These are phyloP conservation scores for Akanthomyces muscarius DNA, from an alignment of 2,329 filamentous ascomycete genomes.

Conservation along the genomic window DNA sequence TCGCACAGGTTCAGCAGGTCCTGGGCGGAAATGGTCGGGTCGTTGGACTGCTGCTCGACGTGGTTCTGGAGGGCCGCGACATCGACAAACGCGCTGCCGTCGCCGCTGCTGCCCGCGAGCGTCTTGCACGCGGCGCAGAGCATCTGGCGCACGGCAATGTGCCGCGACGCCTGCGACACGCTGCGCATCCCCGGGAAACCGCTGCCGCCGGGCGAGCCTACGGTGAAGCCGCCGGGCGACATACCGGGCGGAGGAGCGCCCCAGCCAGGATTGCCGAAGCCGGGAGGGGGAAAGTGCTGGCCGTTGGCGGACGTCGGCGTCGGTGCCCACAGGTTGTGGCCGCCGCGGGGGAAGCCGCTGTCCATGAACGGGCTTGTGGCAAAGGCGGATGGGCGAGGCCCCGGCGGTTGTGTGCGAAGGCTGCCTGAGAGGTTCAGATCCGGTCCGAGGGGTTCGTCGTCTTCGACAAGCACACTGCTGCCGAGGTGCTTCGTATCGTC, in stretches of 20 bases:
- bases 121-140: constrained; percentile 76
- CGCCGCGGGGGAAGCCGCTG: constrained; percentile 33
- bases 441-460: constrained; percentile 54
- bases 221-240: constrained; percentile 33
- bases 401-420: constrained; percentile 49
- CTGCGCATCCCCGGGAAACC: constrained; percentile 25
- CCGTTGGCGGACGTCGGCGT: constrained; percentile 26
- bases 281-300: constrained; percentile 43
- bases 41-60: constrained; percentile 53
- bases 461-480: constrained; percentile 81
- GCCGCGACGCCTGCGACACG: constrained; percentile 52
- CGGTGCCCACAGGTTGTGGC: constrained; percentile 41
- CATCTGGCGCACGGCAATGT: constrained; percentile 66
- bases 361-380: constrained; percentile 40
- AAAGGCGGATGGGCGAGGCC: constrained; percentile 40
- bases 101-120: constrained; percentile 38
- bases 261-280: constrained; percentile 41
- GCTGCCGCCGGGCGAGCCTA: constrained; percentile 31
- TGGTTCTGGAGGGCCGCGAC: constrained; percentile 64
- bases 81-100: constrained; percentile 63
- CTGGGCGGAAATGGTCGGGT: constrained; percentile 39
- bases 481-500: constrained; percentile 80
- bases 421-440: constrained; percentile 29
- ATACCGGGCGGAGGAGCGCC: constrained; percentile 29
- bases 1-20: constrained; percentile 85